Evolutionary conservation across 257 asterid genomes (phyloP).

Genomic region (Solanum medicagineum): DNA sequence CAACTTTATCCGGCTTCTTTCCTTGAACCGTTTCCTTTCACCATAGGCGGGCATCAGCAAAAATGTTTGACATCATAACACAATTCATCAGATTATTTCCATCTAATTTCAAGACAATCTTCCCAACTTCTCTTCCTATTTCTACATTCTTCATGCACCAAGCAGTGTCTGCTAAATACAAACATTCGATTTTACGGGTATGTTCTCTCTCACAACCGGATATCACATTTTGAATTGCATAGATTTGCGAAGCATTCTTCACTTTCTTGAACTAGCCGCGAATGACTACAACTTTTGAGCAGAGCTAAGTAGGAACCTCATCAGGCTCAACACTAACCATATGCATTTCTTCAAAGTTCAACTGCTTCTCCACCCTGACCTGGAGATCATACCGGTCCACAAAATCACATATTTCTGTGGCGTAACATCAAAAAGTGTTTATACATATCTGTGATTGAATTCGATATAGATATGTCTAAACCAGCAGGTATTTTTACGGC

Average conservation of each 20-base stretch:
- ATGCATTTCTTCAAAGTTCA: constrained; percentile 39
- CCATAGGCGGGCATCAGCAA: constrained; percentile 25
- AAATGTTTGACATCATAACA: constrained; percentile 41
- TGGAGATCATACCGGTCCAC: constrained; percentile 45
- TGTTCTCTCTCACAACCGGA: constrained; percentile 32
- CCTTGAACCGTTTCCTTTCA: constrained; percentile 35
- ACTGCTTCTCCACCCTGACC: constrained; percentile 47
- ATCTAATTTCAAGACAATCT: constrained; percentile 29
- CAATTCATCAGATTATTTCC: constrained; percentile 36
- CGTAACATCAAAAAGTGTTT: constrained; percentile 22
- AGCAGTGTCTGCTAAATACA: constrained; percentile 45
- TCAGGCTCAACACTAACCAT: constrained; percentile 30
- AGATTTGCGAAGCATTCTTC: constrained; percentile 28
- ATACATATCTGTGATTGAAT: neutral
- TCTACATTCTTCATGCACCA: constrained; percentile 11
- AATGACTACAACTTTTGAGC: constrained; percentile 51
- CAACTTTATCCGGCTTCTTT: constrained; percentile 48
- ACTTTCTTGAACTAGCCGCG: constrained; percentile 48
- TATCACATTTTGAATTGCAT: constrained; percentile 5
- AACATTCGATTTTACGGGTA: constrained; percentile 35
- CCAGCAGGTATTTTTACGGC: no score
- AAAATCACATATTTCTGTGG: constrained; percentile 27
- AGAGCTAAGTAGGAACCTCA: constrained; percentile 43
- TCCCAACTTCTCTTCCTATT: constrained; percentile 39
- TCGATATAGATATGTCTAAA: no score